Evolutionary conservation across 2,329 filamentous ascomycete genomes (phyloP).

Genomic region (Teratosphaeria pseudoeucalypti): DNA sequence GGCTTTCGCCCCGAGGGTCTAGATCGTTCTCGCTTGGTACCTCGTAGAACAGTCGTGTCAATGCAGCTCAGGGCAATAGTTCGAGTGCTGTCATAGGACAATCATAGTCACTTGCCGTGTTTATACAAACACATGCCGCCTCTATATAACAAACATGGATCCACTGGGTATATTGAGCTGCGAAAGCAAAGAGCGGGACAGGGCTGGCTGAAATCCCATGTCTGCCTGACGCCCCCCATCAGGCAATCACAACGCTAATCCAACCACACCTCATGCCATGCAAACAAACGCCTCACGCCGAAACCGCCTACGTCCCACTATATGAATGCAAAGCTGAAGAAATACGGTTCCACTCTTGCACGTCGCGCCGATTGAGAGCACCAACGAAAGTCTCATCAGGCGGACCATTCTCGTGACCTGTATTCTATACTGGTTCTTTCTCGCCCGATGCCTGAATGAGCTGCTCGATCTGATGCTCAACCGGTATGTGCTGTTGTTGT

Average conservation of each 20-base stretch:
- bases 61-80: too few species aligned
- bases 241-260: neutral
- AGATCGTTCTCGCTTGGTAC: too few species aligned
- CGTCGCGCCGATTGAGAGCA: neutral
- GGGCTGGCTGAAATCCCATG: neutral
- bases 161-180: neutral
- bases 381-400: neutral
- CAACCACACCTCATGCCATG: neutral
- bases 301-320: neutral
- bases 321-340: neutral
- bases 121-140: neutral
- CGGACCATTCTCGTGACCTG: neutral
- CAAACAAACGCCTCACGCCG: neutral
- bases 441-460: neutral
- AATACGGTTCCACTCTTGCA: neutral
- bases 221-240: neutral
- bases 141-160: neutral
- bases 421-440: neutral
- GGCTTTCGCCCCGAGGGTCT: too few species aligned
- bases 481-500: neutral
- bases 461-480: neutral
- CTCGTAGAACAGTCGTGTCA: too few species aligned
- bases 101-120: neutral
- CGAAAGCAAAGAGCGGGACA: neutral
- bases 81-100: too few species aligned